Evolutionary conservation across 1,284 basidiomycete species (phyloP), one percentile per base, ranked within the genome.

Genomic region (Ustilago lituana): DNA sequence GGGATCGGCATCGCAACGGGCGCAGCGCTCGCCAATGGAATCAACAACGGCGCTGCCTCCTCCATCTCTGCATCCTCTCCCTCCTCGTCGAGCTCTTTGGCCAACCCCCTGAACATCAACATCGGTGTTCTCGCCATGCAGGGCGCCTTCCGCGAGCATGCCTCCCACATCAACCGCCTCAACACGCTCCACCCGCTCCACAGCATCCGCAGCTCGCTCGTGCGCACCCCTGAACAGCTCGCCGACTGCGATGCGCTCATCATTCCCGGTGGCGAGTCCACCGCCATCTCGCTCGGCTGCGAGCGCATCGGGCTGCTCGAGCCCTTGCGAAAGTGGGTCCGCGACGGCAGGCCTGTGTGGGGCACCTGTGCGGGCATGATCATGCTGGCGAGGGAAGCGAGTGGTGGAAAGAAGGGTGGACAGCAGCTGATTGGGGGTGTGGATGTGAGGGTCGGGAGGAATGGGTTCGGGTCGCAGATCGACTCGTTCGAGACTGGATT

Each of bases 301-400:
- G 87, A 88, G 37, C 86, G 92, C 1, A 88, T 89, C 0, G 91
- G 91, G 0, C 86, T 98, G 38, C 83, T 93, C 11, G 89, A 91
- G 23, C 92, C 92, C 1, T 85, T 98, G 5, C 86, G 87, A 36
- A 86, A 87, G 37, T 97, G 86, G 89, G 83, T 83, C 10, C 80
- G 82, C 1, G 40, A 81, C 0, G 91, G 64, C 0, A 44, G 89
- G 74, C 89, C 92, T 0, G 88, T 94, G 0, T 98, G 93, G 92
- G 95, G 95, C 3, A 98, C 94, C 0, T 98, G 95, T 82, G 95
- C 95, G 0, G 95, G 95, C 17, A 94, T 95, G 71, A 98, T 98
- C 69, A 85, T 98, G 45, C 87, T 98, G 38, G 14, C 88, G 43
- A 33, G 68, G 35, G 62, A 79, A 89, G 64, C 80, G 14, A 73